Conservation (phyloP, 768 basidiomycete species). For the Podaxis carcinomalis region DNA sequence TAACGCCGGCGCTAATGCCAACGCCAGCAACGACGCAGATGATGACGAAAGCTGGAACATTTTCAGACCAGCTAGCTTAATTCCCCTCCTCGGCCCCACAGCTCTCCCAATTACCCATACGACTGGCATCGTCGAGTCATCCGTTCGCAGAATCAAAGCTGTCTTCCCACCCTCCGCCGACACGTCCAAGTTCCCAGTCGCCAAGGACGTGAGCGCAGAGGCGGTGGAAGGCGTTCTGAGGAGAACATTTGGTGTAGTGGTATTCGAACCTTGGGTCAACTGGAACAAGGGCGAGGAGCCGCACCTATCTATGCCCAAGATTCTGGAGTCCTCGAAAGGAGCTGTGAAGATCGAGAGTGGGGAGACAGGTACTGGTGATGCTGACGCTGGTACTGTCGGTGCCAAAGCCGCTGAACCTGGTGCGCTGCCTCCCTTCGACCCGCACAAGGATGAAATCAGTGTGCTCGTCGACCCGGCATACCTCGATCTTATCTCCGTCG, state of each 20-base stretch:
- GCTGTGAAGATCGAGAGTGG: constrained; percentile 16
- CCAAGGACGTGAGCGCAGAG: constrained; percentile 19
- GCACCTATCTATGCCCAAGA: constrained; percentile 30
- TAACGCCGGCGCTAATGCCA: neutral
- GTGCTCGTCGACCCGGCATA: constrained; percentile 48
- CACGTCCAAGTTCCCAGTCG: constrained; percentile 5
- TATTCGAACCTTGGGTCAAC: constrained; percentile 36
- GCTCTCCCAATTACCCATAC: constrained; percentile 57
- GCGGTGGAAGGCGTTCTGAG: constrained; percentile 38
- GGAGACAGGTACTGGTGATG: neutral
- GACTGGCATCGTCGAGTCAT: constrained; percentile 62
- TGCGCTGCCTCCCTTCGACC: constrained; percentile 38
- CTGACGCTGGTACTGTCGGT: constrained; percentile 26
- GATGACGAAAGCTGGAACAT: constrained; percentile 17
- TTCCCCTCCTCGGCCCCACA: constrained; percentile 47
- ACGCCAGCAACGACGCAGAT: neutral
- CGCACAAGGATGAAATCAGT: constrained; percentile 53
- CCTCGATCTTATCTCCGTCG: constrained; percentile 37
- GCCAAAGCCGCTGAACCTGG: constrained; percentile 21
- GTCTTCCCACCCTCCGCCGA: constrained; percentile 22
- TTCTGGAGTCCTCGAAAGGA: constrained; percentile 31
- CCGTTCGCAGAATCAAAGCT: constrained; percentile 50
- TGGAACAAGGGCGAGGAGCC: constrained; percentile 37
- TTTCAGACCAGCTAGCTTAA: constrained; percentile 16
- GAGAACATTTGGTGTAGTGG: constrained; percentile 28